Evolutionary conservation across 129 eudicot species (phyloP).

Genomic region (Mikania micrantha): DNA sequence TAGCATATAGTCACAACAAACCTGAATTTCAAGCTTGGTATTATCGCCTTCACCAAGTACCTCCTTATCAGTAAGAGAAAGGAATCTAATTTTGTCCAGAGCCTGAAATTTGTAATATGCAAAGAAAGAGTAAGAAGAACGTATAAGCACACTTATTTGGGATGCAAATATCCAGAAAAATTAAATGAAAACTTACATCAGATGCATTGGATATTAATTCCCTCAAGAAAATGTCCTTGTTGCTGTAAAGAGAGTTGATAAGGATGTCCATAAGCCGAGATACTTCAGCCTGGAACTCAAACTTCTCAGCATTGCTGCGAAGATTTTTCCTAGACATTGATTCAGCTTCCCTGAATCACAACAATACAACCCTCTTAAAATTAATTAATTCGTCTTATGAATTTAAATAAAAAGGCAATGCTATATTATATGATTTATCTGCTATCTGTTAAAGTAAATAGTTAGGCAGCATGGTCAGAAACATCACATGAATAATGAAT

Average conservation of each 20-base stretch:
- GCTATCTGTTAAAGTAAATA: not conserved
- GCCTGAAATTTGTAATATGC: constrained; percentile 41
- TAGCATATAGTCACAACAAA: constrained; percentile 30
- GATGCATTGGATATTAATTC: constrained; percentile 98
- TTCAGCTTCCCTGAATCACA: constrained; percentile 70
- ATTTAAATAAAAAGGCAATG: not conserved
- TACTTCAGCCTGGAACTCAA: constrained; percentile 98
- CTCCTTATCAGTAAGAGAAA: constrained; percentile 86
- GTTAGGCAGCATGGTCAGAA: not conserved
- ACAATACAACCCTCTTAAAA: not conserved
- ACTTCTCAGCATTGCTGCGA: constrained; percentile 84
- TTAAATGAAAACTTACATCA: constrained; percentile 51
- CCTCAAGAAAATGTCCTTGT: constrained; percentile 95
- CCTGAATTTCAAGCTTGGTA: constrained; percentile 94
- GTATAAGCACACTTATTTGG: not conserved
- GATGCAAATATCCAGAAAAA: not conserved
- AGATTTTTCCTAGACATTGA: constrained; percentile 81
- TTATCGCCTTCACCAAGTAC: constrained; percentile 89
- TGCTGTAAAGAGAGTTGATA: constrained; percentile 95
- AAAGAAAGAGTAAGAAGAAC: not conserved
- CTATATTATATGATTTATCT: not conserved
- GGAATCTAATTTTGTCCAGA: constrained; percentile 89
- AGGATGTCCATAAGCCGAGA: constrained; percentile 99
- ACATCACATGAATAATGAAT: not conserved
- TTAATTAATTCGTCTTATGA: not conserved